Evolutionary conservation across 345 rosid genomes (phyloP), one percentile per base, ranked within the genome.

Genomic region (Eutrema japonicum): DNA sequence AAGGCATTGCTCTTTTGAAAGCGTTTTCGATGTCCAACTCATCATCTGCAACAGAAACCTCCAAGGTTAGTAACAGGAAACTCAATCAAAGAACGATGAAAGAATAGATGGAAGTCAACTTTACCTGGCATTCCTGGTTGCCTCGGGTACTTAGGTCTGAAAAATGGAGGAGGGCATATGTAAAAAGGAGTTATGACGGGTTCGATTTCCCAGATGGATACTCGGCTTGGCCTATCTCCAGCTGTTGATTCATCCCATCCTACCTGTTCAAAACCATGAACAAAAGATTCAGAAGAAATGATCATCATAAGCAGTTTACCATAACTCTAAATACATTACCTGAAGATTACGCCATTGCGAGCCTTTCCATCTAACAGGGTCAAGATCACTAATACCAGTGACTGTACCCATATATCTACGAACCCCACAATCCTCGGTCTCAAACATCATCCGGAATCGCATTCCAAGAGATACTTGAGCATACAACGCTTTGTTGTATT

Each of bases 191-290:
- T 83, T 55, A 86, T 83, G 30, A 95, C 96, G 0, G 98, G 99
- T 78, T 95, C 98, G 63, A 83, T 80, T 18, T 92, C 99, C 99
- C 99, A 95, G n/a, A 87, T 75, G 6, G 99, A 92, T 70, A 95
- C 99, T 63, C 97, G 82, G 66, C 85, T 83, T 50, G 92, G 99
- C 60, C 98, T 75, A 50, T 89, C 98, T 68, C 98, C 94, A 49
- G 96, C 88, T 47, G 98, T 83, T 18, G 98, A 95, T 69, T 95
- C 97, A 77, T 92, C 99, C 99, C 99, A 95, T 36, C 97, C 98
- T 49, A 95, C 98, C 99, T 95, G 80, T 72, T 80, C 46, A 71
- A 53, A 3, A 51, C 53, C 12, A 69, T 53, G 50, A 57, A 68
- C 29, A 47, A 53, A 49, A 6, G 30, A 48, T 64, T 77, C 27